Base-by-base conservation (phyloP, 2,329 filamentous ascomycete genomes). In the Aureobasidium sp. region DNA sequence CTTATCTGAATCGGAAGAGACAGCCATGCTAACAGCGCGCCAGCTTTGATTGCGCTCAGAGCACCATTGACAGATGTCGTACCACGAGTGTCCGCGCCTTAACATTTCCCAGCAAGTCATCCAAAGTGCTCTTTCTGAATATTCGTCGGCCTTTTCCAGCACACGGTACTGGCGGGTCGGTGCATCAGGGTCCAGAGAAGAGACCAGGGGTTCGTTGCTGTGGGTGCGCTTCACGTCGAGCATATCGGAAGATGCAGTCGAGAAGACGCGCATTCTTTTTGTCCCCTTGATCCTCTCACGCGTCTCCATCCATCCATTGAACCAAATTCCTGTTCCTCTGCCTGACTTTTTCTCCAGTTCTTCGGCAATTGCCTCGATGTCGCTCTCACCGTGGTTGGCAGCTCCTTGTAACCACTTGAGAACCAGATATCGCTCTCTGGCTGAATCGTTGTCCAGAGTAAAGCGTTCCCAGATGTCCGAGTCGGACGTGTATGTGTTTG, bases 61-160 rank as follows among this genome's bases (percentile, higher is more conserved):
- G 69, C 91, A 96, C 90, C 91, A 97, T 53, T 92, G 88, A 61
- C 86, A 84, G 65, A 97, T 89, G 41, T 88, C 84, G 9, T 82
- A 76, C 76, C 89, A 84, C 64, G 81, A 85, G 67, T 85, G 87
- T n/a, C 94, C 94, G 49, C 91, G 86, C 53, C 93, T 86, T 58
- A 99, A 80, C 79, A 96, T 89, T 73, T 96, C 91, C 78, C 91
- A 97, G 75, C 90, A 94, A n/a, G 90, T 88, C 64, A 92, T 82
- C 92, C 94, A 97, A 51, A 96, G 89, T 2, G 91, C 89, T 59
- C 88, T 85, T 76, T 99, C 94, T 65, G 93, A 94, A 69, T 87
- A 92, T 66, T 91, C 86, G 71, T 99, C 94, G 68, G 92, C 85
- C 27, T 86, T 84, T 71, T 96, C 88, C 44, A 97, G 79, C 55